These are phyloP conservation scores for Aureobasidium sp. DNA, from an alignment of 2,329 filamentous ascomycete genomes.

Conservation along the genomic window DNA sequence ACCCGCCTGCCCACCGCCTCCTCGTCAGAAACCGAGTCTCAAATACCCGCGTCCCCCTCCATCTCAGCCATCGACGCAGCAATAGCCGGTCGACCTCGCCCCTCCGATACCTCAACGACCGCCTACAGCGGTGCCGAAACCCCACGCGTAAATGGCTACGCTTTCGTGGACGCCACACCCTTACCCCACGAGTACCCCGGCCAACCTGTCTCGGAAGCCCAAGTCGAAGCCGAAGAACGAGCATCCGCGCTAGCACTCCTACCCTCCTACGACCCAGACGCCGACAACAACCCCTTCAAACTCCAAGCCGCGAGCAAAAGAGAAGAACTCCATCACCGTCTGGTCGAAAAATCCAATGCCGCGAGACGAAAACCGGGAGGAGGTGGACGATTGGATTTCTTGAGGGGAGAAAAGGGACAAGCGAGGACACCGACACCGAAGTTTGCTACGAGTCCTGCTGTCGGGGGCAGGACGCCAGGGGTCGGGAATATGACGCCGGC, in stretches of 20 bases:
- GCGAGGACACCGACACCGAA: no score
- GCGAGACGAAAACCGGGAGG: no score
- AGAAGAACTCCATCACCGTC: constrained; percentile 74
- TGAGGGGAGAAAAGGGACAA: no score
- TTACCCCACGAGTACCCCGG: constrained; percentile 46
- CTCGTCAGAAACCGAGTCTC: constrained; percentile 7
- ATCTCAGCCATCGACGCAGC: constrained; percentile 78
- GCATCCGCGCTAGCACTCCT: constrained; percentile 35
- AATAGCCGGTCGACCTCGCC: constrained; percentile 64
- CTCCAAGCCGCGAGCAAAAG: constrained; percentile 67
- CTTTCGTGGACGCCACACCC: constrained; percentile 81
- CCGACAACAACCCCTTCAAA: constrained; percentile 69
- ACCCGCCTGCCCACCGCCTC: constrained; percentile 60
- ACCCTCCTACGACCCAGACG: constrained; percentile 38
- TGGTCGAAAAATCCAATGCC: constrained; percentile 70
- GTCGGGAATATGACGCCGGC: no score
- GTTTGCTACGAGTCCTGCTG: no score
- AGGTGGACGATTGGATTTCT: no score
- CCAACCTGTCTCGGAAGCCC: constrained; percentile 34
- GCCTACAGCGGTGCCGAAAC: constrained; percentile 65
- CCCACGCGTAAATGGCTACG: constrained; percentile 85
- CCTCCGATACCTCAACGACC: constrained; percentile 31
- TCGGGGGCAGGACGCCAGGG: no score
- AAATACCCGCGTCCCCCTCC: constrained; percentile 67
- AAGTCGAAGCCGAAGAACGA: constrained; percentile 29